Evolutionary conservation across 2,329 filamentous ascomycete genomes (phyloP).

Genomic region (Pseudogymnoascus sp.): DNA sequence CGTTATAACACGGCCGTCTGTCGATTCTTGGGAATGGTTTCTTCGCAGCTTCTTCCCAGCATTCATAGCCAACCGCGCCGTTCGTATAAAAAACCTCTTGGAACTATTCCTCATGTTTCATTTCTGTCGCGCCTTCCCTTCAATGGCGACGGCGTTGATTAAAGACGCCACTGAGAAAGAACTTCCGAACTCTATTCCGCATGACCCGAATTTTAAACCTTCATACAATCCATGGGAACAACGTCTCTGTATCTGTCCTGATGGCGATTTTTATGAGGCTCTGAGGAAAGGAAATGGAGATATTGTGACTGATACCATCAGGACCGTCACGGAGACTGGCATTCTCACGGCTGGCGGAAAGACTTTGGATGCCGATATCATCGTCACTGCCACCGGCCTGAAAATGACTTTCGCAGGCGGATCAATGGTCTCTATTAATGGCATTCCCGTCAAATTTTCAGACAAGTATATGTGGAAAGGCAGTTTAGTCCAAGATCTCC

Average conservation of each 20-base stretch:
- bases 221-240: constrained; percentile 63
- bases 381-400: constrained; percentile 60
- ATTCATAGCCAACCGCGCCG: constrained; percentile 39
- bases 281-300: constrained; percentile 37
- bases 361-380: constrained; percentile 53
- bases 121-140: constrained; percentile 46
- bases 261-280: constrained; percentile 48
- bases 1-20: constrained; percentile 42
- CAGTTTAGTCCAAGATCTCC: constrained; percentile 56
- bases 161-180: constrained; percentile 36
- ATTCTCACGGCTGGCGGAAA: constrained; percentile 42
- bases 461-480: constrained; percentile 54
- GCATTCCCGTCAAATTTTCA: constrained; percentile 38
- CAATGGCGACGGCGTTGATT: constrained; percentile 39
- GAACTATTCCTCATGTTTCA: constrained; percentile 38
- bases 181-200: constrained; percentile 46
- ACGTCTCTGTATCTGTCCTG: constrained; percentile 58
- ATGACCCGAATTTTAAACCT: constrained; percentile 57
- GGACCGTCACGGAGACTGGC: constrained; percentile 41
- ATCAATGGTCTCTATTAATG: constrained; percentile 47
- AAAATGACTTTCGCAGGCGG: constrained; percentile 50
- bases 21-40: background rate
- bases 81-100: constrained; percentile 43
- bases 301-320: constrained; percentile 44
- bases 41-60: constrained; percentile 33